Percentiles rank a stretch among this genome's conserved stretches.
phyloP scores from a whole-genome alignment of 164 flowering plant species.

The Vitis riparia region DNA sequence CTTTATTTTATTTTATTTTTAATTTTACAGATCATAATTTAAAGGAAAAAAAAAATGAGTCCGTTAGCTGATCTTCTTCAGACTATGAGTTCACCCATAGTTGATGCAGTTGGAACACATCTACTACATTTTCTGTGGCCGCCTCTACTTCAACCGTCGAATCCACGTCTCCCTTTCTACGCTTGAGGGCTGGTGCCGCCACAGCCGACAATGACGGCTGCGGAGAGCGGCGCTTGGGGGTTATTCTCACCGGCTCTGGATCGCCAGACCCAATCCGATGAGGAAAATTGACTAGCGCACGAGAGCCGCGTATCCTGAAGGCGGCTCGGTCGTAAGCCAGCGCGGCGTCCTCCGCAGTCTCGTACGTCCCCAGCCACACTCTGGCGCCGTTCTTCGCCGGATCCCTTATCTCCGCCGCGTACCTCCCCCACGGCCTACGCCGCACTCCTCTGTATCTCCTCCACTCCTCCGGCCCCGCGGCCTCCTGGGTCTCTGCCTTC shows the following conservation, averaged over 20 bases:
- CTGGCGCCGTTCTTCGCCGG: constrained; percentile 19
- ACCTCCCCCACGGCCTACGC: constrained; percentile 21
- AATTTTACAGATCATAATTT: no score
- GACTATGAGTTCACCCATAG: no score
- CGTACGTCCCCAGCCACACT: constrained; percentile 24
- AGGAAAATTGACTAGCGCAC: constrained; percentile 21
- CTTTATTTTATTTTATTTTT: no score
- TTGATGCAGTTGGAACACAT: no score
- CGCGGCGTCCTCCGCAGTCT: constrained; percentile 21
- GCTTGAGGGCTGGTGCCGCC: neutral
- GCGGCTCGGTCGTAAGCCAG: constrained; percentile 24
- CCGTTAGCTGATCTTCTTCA: no score
- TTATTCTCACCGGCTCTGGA: neutral
- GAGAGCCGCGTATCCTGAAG: constrained; percentile 15
- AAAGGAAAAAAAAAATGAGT: no score
- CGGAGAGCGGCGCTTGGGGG: neutral
- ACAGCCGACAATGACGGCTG: neutral
- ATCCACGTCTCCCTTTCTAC: neutral
- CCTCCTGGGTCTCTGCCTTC: neutral
- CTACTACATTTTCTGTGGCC: neutral
- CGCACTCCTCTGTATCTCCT: constrained; percentile 15
- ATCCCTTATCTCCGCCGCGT: constrained; percentile 28
- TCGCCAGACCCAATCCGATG: neutral
- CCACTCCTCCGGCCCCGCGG: no score
- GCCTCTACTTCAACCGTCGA: neutral